These are phyloP conservation scores for Claviceps maximensis DNA, from an alignment of 2,329 filamentous ascomycete genomes.

Conservation along the genomic window DNA sequence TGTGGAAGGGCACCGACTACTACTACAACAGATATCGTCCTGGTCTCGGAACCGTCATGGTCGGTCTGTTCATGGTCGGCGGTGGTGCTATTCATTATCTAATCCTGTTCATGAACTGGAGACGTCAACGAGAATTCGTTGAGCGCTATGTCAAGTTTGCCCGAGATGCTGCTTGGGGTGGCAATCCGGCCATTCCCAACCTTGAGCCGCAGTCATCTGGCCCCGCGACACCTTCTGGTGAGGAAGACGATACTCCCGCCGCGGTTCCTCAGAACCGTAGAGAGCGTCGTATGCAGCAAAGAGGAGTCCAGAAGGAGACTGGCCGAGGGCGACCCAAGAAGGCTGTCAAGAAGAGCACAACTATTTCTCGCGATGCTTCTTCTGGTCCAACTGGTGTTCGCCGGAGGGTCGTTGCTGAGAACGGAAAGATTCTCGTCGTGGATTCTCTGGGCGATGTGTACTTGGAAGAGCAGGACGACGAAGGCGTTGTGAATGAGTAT, in stretches of 20 bases:
- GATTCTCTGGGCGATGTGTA: slow-evolving; percentile 88
- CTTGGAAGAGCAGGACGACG: slow-evolving; percentile 81
- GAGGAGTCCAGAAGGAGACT: slow-evolving; percentile 60
- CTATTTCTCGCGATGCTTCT: slow-evolving; percentile 30
- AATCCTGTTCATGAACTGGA: slow-evolving; percentile 74
- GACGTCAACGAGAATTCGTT: slow-evolving; percentile 81
- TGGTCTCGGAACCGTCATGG: slow-evolving; percentile 70
- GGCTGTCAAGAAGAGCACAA: slow-evolving; percentile 21
- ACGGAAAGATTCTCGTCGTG: slow-evolving; percentile 88
- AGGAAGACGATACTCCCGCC: slow-evolving; percentile 36
- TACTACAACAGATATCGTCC: slow-evolving; percentile 93
- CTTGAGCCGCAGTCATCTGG: slow-evolving; percentile 37
- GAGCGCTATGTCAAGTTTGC: slow-evolving; percentile 86
- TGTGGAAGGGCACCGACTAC: slow-evolving; percentile 95
- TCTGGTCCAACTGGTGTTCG: slow-evolving; percentile 52
- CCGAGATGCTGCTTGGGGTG: slow-evolving; percentile 78
- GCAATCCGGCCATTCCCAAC: slow-evolving; percentile 60
- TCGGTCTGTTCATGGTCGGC: slow-evolving; percentile 68
- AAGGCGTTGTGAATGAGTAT: slow-evolving; percentile 71
- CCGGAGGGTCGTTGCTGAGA: slow-evolving; percentile 83
- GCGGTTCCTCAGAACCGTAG: slow-evolving; percentile 61
- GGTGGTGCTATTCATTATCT: slow-evolving; percentile 83
- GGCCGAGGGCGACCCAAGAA: slow-evolving; percentile 40
- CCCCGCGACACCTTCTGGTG: slow-evolving; percentile 27
- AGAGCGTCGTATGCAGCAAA: slow-evolving; percentile 80